Base-by-base conservation (phyloP, 306 rosid species). In the Comarum palustre region DNA sequence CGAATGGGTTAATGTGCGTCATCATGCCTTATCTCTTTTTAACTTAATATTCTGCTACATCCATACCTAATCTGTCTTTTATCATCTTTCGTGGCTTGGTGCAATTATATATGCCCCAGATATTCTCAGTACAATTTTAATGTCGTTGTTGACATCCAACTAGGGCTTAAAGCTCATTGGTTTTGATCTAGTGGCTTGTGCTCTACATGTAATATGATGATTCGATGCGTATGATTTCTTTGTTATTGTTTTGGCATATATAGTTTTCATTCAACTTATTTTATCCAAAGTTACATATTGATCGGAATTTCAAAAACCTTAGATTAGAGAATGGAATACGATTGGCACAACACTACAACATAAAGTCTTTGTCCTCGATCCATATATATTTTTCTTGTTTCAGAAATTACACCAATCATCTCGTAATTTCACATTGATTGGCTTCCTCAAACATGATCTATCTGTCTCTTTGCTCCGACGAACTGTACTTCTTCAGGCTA, bases 111-210 rank as follows among this genome's bases (percentile, higher is more conserved):
- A 45, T 25, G 11, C 34, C 62, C 34, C 12, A 24, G 17, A 57
- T 66, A 42, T 66, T 66, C 5, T 46, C 41, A 45, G 27, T 31
- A 48, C 43, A 47, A 17, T 31, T 48, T 32, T 50, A 32, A 10
- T 19, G 32, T 38, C 34, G 32, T 6, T 19, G 73, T 31, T 31
- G 60, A 17, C 52, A 45, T 24, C 22, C 60, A 10, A 69, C n/a
- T n/a, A 69, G 4, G 34, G 73, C 51, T 69, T 22, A 19, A 34
- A 48, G 55, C 45, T 68, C 31, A 68, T 47, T 68, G 60, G 45
- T 31, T 22, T 68, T 68, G 19, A 47, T 41, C 61, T 69, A 45
- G 6, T 10, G 31, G n/a, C 54, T 31, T 38, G 32, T 68, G 61
- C 61, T 69, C 73, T 69, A 11, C 47, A 31, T 60, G 62, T 58